Evolutionary conservation across 352 stramenopile genomes (phyloP), one percentile per base, ranked within the genome.

Genomic region (Globisporangium nagaii): DNA sequence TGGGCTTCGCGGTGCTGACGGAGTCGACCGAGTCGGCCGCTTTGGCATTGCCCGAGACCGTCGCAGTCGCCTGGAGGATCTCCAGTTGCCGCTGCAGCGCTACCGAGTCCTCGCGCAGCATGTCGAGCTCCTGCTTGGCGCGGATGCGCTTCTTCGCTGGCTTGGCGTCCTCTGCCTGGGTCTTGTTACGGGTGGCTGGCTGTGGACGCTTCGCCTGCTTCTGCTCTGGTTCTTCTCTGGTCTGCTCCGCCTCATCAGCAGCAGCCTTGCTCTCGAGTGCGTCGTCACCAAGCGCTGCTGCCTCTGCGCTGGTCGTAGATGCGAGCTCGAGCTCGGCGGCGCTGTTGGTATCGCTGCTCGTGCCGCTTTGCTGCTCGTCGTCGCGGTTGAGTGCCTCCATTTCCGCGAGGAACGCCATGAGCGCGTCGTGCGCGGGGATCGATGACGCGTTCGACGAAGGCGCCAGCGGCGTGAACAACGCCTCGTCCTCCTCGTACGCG

Each of bases 381-480:
- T 34, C 19, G 28, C 19, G 15, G 39, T 56, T 36, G 24, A 56
- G 50, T 13, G 30, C 24, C 28, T 56, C 50, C 50, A 56, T 56
- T 24, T 56, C 50, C 9, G 50, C n/a, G 7, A 56, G 25, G 17
- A 56, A 56, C 50, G 50, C 50, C 19, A 36, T 36, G 15, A 56
- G 36, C 17, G 50, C 37, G 34, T 22, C 46, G 20, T 42, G 37
- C 32, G 46, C 46, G n/a, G n/a, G n/a, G n/a, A n/a, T n/a, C n/a
- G n/a, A n/a, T n/a, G n/a, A n/a, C n/a, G n/a, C n/a, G n/a, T n/a
- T n/a, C n/a, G n/a, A n/a, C n/a, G n/a, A n/a, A n/a, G n/a, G n/a
- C n/a, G n/a, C n/a, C n/a, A n/a, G n/a, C n/a, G n/a, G n/a, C n/a
- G n/a, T n/a, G n/a, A n/a, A n/a, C n/a, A n/a, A n/a, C n/a, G n/a